Percentiles rank a stretch among this genome's conserved stretches.
Conservation (phyloP, 108 stramenopile species). For the Parmales sp. region DNA sequence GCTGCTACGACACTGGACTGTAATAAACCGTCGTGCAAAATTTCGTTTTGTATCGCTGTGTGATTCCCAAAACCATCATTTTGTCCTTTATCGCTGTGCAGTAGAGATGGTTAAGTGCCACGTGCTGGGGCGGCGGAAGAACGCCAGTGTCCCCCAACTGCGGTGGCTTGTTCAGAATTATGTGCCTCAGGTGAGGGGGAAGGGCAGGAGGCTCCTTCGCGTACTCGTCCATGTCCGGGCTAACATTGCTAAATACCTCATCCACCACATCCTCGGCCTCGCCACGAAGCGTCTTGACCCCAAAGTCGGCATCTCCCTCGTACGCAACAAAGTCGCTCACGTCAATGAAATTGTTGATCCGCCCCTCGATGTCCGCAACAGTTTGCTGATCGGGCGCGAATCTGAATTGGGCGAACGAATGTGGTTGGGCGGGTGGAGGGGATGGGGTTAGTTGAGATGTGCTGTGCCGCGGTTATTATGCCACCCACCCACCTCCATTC, state of each 20-base stretch:
- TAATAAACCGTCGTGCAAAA: slow-evolving; percentile 96
- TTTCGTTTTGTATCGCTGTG: slow-evolving; percentile 90
- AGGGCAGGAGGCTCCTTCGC: slow-evolving; percentile 99
- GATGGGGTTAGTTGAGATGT: too few relatives aligned
- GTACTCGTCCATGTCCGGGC: slow-evolving; percentile 94
- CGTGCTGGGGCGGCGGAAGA: slow-evolving; percentile 92
- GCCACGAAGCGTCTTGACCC: slow-evolving; percentile 44
- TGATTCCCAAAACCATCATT: slow-evolving; percentile 98
- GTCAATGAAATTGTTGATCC: slow-evolving; percentile 99
- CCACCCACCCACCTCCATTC: too few relatives aligned
- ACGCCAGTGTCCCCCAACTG: slow-evolving; percentile 79
- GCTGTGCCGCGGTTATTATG: too few relatives aligned
- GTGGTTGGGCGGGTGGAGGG: too few relatives aligned
- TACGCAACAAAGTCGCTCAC: slow-evolving; percentile 93
- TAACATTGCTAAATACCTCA: slow-evolving; percentile 71
- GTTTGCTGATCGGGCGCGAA: slow-evolving; percentile 91
- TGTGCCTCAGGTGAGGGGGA: slow-evolving; percentile 95
- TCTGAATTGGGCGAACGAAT: too few relatives aligned
- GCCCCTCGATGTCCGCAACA: slow-evolving; percentile 92
- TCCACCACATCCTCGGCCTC: slow-evolving; percentile 41
- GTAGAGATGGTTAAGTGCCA: slow-evolving; percentile 96
- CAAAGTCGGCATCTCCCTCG: slow-evolving; percentile 81
- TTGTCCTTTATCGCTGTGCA: slow-evolving; percentile 98
- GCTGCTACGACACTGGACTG: too few relatives aligned
- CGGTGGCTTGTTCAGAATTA: slow-evolving; percentile 93